Evolutionary conservation across 2,329 filamentous ascomycete genomes (phyloP).

Genomic region (Penicillium sp.): DNA sequence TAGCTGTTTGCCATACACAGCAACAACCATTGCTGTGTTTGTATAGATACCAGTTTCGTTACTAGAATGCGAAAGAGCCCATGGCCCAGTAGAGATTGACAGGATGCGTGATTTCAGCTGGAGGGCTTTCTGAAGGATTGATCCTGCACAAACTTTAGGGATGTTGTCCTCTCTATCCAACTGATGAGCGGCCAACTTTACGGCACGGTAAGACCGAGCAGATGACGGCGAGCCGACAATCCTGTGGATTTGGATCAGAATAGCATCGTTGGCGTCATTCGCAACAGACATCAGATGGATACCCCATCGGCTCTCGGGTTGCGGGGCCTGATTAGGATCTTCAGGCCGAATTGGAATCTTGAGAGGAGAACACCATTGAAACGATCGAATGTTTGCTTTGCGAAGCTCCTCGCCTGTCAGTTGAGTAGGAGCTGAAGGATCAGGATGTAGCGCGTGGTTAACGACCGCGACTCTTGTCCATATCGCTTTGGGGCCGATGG

Average conservation of each 20-base stretch:
- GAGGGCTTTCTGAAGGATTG: conserved; percentile 36
- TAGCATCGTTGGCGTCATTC: conserved; percentile 46
- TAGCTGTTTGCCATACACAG: conserved; percentile 34
- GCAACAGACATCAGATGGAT: conserved; percentile 39
- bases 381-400: conserved; percentile 44
- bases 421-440: conserved; percentile 37
- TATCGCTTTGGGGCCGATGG: conserved; percentile 48
- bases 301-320: conserved; percentile 38
- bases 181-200: conserved; percentile 31
- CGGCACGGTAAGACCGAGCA: conserved; percentile 23
- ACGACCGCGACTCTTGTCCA: conserved; percentile 60
- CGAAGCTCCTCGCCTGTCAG: conserved; percentile 29
- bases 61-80: conserved; percentile 20
- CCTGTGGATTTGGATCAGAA: conserved; percentile 34
- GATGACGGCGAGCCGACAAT: conserved; percentile 5
- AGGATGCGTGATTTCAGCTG: conserved; percentile 29
- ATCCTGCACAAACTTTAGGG: conserved; percentile 26
- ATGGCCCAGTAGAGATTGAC: conserved; percentile 39
- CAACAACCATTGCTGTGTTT: conserved; percentile 32
- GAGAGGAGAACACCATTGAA: conserved; percentile 45
- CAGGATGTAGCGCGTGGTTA: conserved; percentile 52
- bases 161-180: conserved; percentile 17
- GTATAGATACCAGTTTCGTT: conserved; percentile 8
- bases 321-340: conserved; percentile 8
- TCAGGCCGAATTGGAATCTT: conserved; percentile 20